Evolutionary conservation across 1,284 basidiomycete species (phyloP).

Genomic region (Puccinia novopanici): DNA sequence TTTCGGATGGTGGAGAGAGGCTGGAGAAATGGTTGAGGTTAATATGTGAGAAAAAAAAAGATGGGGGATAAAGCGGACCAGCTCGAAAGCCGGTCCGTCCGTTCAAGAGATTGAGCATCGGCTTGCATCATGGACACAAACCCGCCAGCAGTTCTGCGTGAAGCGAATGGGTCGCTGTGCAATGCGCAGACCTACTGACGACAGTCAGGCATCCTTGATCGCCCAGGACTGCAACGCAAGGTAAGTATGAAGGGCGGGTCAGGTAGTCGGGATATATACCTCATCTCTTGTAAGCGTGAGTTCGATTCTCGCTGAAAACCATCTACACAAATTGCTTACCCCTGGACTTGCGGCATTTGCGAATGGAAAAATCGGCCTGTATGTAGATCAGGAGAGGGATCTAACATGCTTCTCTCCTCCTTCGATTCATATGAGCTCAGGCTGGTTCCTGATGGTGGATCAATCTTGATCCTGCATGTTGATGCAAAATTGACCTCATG

Average conservation of each 20-base stretch:
- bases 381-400: too few relatives aligned
- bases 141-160: constrained; percentile 44
- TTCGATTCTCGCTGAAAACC: neutral
- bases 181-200: constrained; percentile 50
- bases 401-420: too few relatives aligned
- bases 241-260: constrained; percentile 36
- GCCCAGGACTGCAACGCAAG: constrained; percentile 51
- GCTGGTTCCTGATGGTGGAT: too few relatives aligned
- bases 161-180: constrained; percentile 50
- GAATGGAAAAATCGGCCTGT: too few relatives aligned
- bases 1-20: too few relatives aligned
- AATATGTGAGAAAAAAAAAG: neutral
- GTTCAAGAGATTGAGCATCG: constrained; percentile 52
- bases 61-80: constrained; percentile 44
- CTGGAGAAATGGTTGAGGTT: too few relatives aligned
- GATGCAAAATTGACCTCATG: too few relatives aligned
- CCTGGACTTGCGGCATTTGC: too few relatives aligned
- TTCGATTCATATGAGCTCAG: too few relatives aligned
- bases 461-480: too few relatives aligned
- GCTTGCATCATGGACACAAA: constrained; percentile 51
- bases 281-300: neutral
- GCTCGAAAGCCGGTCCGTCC: constrained; percentile 52
- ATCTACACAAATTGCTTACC: too few relatives aligned
- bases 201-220: constrained; percentile 51
- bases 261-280: neutral